Percentiles rank a stretch among this genome's conserved stretches.
These are phyloP conservation scores for Theileria sp. DNA, from an alignment of 169 alveolate species.

Conservation along the genomic window DNA sequence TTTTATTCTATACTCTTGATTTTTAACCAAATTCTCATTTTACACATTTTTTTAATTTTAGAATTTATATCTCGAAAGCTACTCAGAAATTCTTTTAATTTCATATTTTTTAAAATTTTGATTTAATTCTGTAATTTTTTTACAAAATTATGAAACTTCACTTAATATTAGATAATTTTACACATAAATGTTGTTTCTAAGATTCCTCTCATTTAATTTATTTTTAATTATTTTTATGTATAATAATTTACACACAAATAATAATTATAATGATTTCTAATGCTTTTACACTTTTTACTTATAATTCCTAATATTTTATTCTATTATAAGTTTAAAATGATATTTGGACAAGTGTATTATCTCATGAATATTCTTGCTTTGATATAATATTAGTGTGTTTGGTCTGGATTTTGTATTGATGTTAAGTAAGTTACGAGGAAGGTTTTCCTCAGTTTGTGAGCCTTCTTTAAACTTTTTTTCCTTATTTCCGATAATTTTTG, in stretches of 20 bases:
- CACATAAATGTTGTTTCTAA: background rate
- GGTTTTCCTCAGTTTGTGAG: background rate
- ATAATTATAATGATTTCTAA: background rate
- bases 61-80: background rate
- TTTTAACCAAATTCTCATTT: background rate
- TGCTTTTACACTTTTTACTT: too few relatives aligned
- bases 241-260: background rate
- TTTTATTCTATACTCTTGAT: background rate
- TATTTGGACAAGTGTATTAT: background rate
- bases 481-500: slow-evolving; percentile 12
- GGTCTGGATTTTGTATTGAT: background rate
- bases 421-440: background rate
- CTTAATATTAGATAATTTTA: background rate
- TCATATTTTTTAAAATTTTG: background rate
- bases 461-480: slow-evolving; percentile 12
- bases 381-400: background rate
- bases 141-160: background rate
- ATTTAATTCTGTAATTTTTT: background rate
- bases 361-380: too few relatives aligned
- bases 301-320: too few relatives aligned
- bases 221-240: background rate
- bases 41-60: slow-evolving; percentile 9
- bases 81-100: background rate
- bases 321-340: too few relatives aligned
- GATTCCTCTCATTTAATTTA: background rate